Percentiles rank a stretch among this genome's conserved stretches.
phyloP scores from a whole-genome alignment of 2,329 filamentous ascomycete species.

The Neopestalotiopsis rosae region DNA sequence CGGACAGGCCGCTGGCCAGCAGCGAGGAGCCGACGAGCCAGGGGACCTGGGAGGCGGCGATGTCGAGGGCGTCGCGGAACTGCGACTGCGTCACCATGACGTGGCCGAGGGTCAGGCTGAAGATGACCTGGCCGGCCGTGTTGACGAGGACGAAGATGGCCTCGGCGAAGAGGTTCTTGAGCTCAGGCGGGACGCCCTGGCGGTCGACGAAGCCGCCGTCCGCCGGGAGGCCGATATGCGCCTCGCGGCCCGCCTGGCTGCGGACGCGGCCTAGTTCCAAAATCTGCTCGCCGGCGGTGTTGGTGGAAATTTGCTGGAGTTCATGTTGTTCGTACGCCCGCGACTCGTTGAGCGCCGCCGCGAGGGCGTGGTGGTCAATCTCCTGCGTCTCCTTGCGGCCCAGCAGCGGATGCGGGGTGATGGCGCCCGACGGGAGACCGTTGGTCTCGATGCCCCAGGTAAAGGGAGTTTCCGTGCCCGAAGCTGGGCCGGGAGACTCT shows the following conservation, averaged over 20 bases:
- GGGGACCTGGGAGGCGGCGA: conserved; percentile 44
- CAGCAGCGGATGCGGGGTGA: background rate
- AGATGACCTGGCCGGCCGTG: conserved; percentile 47
- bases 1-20: conserved; percentile 46
- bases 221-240: conserved; percentile 8
- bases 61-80: conserved; percentile 41
- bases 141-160: conserved; percentile 46
- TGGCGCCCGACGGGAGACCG: conserved; percentile 9
- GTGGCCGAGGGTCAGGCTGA: conserved; percentile 46
- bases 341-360: conserved; percentile 8
- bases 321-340: background rate
- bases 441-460: background rate
- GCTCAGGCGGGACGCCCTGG: conserved; percentile 44
- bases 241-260: background rate
- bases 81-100: conserved; percentile 44
- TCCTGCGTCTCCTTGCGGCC: background rate
- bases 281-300: conserved; percentile 12
- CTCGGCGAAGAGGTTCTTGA: conserved; percentile 44
- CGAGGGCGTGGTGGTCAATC: conserved; percentile 10
- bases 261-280: conserved; percentile 9
- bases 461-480: conserved; percentile 6
- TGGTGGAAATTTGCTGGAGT: background rate
- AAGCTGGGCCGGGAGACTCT: background rate
- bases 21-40: conserved; percentile 49
- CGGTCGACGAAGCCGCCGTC: conserved; percentile 10